phyloP scores from a whole-genome alignment of 768 basidiomycete species.

The Suillus luteus region DNA sequence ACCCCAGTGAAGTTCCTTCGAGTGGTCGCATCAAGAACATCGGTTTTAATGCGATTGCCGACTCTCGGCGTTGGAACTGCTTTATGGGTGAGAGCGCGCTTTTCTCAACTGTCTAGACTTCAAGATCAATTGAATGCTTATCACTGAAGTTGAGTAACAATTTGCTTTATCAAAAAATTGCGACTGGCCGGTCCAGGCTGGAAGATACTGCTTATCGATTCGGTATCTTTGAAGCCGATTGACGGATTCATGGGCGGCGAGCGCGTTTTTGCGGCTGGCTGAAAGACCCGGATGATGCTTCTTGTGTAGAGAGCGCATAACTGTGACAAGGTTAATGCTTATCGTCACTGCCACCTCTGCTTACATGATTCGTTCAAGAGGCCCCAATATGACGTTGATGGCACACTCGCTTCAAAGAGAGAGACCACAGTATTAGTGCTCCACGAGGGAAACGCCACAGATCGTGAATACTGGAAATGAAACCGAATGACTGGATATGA shows the following conservation, averaged over 20 bases:
- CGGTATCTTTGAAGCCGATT: not conserved
- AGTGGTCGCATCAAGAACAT: not conserved
- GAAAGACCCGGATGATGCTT: not conserved
- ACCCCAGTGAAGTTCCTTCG: not conserved
- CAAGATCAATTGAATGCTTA: not conserved
- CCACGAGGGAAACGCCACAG: not conserved
- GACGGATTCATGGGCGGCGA: not conserved
- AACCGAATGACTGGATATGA: not conserved
- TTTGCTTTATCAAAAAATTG: not conserved
- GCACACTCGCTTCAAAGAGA: not conserved
- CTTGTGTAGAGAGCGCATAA: not conserved
- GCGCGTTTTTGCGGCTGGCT: not conserved
- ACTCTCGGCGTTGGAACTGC: not conserved
- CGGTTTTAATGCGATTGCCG: constrained; percentile 1
- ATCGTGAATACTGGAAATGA: not conserved
- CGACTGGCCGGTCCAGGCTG: not conserved
- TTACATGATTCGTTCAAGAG: not conserved
- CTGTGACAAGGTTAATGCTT: not conserved
- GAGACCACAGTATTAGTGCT: not conserved
- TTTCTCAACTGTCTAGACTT: not conserved
- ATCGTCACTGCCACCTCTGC: not conserved
- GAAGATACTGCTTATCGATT: not conserved
- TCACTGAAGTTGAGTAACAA: not conserved
- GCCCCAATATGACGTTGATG: constrained; percentile 5
- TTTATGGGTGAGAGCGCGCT: not conserved